phyloP scores from a whole-genome alignment of 805 yeast genomes.

The Saccharomycopsis fermentans region DNA sequence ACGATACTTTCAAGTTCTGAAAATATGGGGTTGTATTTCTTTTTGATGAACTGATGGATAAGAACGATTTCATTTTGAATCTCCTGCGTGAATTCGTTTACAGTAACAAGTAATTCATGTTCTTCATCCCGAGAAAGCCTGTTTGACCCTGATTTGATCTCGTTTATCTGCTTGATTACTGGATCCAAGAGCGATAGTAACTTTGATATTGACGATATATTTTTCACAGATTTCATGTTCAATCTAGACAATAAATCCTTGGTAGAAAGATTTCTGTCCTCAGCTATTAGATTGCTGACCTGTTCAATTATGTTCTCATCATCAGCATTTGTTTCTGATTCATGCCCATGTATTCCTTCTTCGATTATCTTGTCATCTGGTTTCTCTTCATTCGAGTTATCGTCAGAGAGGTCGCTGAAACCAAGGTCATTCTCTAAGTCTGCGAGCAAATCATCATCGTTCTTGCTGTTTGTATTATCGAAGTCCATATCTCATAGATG shows the following conservation, averaged over 20 bases:
- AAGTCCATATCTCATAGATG: background rate
- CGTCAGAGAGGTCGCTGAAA: background rate
- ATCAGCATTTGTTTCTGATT: background rate
- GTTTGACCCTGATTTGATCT: background rate
- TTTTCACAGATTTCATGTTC: conserved; percentile 16
- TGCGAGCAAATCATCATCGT: background rate
- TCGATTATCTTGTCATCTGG: conserved; percentile 4
- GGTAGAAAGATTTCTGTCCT: conserved; percentile 12
- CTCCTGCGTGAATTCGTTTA: conserved; percentile 46
- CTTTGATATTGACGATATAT: conserved; percentile 8
- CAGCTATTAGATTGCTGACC: conserved; percentile 1
- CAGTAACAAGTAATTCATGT: conserved; percentile 34
- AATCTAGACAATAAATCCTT: conserved; percentile 16
- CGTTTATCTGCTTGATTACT: background rate
- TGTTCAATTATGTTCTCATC: background rate
- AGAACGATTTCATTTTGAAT: conserved; percentile 44
- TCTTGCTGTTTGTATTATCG: background rate
- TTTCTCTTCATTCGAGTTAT: background rate
- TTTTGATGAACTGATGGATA: conserved; percentile 39
- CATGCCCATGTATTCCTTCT: conserved; percentile 6
- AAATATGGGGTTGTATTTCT: conserved; percentile 50
- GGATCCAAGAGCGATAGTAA: background rate
- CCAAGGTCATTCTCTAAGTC: conserved; percentile 4
- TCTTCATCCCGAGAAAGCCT: background rate
- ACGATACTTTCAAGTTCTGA: conserved; percentile 62